These are phyloP conservation scores for Akanthomyces lecanii DNA, from an alignment of 2,329 filamentous ascomycete genomes.

Conservation along the genomic window DNA sequence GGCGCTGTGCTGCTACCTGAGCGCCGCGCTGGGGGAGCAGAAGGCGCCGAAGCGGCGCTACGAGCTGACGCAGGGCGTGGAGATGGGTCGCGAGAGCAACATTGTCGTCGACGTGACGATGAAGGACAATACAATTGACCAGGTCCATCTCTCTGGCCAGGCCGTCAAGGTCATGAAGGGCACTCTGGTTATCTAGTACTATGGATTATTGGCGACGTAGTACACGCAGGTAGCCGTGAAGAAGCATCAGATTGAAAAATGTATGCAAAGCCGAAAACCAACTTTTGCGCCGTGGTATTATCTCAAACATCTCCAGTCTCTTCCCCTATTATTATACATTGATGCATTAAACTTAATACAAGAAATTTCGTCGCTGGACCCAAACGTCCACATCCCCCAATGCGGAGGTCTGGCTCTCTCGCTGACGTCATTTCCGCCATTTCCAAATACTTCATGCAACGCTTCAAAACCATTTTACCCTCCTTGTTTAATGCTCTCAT, in stretches of 20 bases:
- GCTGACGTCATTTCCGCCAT: constrained; percentile 10
- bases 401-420: constrained; percentile 9
- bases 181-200: constrained; percentile 25
- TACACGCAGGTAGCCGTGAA: background rate
- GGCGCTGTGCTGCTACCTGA: constrained; percentile 52
- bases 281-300: constrained; percentile 23
- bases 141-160: constrained; percentile 32
- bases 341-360: constrained; percentile 33
- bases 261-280: constrained; percentile 12
- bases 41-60: constrained; percentile 38
- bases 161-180: constrained; percentile 35
- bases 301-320: constrained; percentile 26
- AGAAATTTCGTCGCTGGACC: constrained; percentile 12
- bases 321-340: constrained; percentile 35
- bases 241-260: background rate
- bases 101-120: constrained; percentile 44
- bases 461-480: background rate
- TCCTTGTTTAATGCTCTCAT: background rate
- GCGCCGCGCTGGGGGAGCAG: constrained; percentile 34
- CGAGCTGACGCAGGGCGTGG: constrained; percentile 60
- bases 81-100: constrained; percentile 58
- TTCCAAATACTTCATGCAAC: constrained; percentile 11
- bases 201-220: background rate
- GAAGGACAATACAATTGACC: constrained; percentile 28
- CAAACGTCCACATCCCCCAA: constrained; percentile 15